phyloP scores from a whole-genome alignment of 768 basidiomycete genomes.

The Amanita fuliginea region DNA sequence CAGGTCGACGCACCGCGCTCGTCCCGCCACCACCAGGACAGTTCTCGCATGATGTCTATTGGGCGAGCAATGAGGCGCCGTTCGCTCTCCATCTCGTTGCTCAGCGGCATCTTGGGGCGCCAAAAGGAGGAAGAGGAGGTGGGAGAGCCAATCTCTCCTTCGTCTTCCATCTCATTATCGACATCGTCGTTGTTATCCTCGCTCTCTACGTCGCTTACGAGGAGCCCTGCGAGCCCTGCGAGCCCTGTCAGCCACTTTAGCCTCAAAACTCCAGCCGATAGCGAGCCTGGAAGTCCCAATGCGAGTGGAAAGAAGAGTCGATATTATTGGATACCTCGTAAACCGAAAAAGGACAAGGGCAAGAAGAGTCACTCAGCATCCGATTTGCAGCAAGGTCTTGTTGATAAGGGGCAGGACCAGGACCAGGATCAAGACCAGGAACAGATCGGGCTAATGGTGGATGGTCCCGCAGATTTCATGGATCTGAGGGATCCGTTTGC shows the following conservation, averaged over 20 bases:
- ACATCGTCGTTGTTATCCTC: background rate
- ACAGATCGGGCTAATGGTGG: background rate
- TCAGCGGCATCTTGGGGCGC: background rate
- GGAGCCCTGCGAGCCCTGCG: background rate
- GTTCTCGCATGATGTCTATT: background rate
- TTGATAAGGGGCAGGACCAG: background rate
- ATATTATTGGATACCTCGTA: background rate
- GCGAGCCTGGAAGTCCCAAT: background rate
- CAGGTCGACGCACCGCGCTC: background rate
- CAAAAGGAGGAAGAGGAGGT: background rate
- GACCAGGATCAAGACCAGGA: background rate
- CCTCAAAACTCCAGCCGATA: background rate
- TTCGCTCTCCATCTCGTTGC: conserved; percentile 1
- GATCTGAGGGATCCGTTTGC: conserved; percentile 23
- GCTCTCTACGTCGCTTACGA: background rate
- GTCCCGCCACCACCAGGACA: background rate
- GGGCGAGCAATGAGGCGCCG: background rate
- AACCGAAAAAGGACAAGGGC: background rate
- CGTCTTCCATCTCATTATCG: background rate
- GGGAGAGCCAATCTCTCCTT: background rate
- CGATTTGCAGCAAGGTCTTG: background rate
- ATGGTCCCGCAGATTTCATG: conserved; percentile 16
- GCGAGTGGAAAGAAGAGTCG: background rate
- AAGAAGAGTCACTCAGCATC: background rate
- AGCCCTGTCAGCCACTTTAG: background rate